These are phyloP conservation scores for Zoysia japonica DNA, from an alignment of 176 grass and related monocot species.

Conservation along the genomic window DNA sequence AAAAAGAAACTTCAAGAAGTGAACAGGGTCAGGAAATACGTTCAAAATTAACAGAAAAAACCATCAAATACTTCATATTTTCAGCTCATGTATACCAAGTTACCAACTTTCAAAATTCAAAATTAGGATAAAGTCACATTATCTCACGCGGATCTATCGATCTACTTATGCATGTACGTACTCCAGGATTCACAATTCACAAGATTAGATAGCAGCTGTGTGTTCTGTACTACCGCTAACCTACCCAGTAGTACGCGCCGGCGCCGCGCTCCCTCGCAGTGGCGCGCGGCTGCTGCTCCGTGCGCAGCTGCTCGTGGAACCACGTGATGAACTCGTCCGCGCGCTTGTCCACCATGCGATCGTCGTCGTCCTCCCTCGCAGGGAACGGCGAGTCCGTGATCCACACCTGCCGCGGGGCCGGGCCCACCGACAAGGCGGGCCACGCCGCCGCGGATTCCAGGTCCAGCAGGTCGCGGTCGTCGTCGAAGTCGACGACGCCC, in stretches of 20 bases:
- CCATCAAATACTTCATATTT: not conserved
- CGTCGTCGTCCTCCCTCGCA: conserved; percentile 36
- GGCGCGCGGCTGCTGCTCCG: conserved; percentile 44
- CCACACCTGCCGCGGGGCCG: conserved; percentile 40
- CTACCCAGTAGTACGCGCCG: conserved; percentile 5
- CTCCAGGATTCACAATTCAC: not conserved
- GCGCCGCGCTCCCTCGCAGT: not conserved
- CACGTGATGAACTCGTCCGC: conserved; percentile 89
- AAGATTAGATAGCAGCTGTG: not conserved
- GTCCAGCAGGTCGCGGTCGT: not conserved
- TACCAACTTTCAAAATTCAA: not conserved
- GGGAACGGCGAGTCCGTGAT: conserved; percentile 72
- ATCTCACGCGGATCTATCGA: not conserved
- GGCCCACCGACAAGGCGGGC: not conserved
- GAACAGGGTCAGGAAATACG: not conserved
- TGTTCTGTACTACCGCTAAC: not conserved
- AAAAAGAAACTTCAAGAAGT: not conserved
- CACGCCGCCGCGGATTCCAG: conserved; percentile 6
- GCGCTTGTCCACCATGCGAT: conserved; percentile 53
- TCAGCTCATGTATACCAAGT: not conserved
- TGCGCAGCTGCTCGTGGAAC: conserved; percentile 79
- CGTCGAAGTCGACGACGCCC: not conserved
- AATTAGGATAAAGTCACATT: not conserved
- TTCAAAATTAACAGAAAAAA: conserved; percentile 11
- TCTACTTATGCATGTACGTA: not conserved